Base-by-base conservation (phyloP, 192 early-diverging fungal genomes). In the Backusella luteola region DNA sequence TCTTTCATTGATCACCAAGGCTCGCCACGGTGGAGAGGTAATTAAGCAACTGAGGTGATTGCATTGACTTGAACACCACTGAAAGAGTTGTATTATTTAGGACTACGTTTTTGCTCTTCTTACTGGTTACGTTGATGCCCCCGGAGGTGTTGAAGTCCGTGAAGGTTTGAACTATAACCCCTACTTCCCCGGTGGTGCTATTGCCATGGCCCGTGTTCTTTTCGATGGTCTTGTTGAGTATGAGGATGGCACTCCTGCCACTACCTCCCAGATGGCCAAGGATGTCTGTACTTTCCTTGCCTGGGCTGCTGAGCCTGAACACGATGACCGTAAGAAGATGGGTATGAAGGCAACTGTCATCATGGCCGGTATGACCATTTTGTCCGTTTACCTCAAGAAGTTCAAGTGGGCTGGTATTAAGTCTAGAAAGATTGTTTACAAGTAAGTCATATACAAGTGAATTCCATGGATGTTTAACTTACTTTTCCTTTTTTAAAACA, bases 141-240 rank as follows among this genome's bases (percentile, higher is more conserved):
- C 97, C 63, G 94, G 96, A 19, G 96, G 97, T 82, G 90, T 99
- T 70, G 89, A 91, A 75, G 81, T 99, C 53, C 93, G 96, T 84
- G 96, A 97, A 80, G 97, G 96, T 74, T 89, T 99, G 26, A 95
- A 98, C 91, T 99, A 96, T 90, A 99, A 99, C 91, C 94, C 95
- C 42, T 99, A 98, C 89, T 99, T 99, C 94, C 97, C 96, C 23
- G 96, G 97, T 63, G 96, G 96, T 77, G 94, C 96, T 69, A 99
- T 99, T 84, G 90, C 90, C 72, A 99, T 99, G 96, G 97, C 96
- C 39, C 93, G 94, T 77, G 87, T 93, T 71, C 84, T 99, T 70
- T 99, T 92, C 85, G 97, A 99, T 79, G 97, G 94, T 67, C 86
- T 96, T 26, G 93, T 97, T 32, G 96, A 99, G 78, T 99, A 94